Evolutionary conservation across 2,329 filamentous ascomycete species (phyloP), one percentile per base, ranked within the genome.

Genomic region (Cladophialophora exuberans): DNA sequence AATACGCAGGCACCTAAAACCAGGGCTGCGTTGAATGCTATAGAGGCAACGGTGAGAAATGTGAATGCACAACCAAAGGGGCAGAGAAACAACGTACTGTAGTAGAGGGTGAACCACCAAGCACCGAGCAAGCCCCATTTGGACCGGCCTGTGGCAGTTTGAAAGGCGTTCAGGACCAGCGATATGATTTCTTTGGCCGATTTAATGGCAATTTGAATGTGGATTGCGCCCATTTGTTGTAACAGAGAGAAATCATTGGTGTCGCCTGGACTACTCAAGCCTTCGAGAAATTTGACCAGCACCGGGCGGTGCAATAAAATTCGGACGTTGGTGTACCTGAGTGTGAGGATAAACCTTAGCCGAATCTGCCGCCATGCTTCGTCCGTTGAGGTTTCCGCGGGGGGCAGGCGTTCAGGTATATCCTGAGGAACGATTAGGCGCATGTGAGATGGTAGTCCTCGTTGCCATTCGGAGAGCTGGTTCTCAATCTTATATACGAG

Each of bases 281-380:
- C 47, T 3, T 70, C 67, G 4, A 77, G 59, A 26, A 74, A 72
- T 45, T 69, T 70, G 20, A 70, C 70, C 1, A 77, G 65, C 7
- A 76, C 62, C 6, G 72, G 72, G 2, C 75, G 67, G 44, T 77
- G 75, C 1, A 75, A 51, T 2, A 78, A 66, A 4, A 77, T 67
- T 2, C 70, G 69, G 3, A 74, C 59, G 53, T 77, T 75, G 15
- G 70, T 67, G 54, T 73, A 74, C n/a, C 76, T 69, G 13, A 77
- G 53, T 0, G 71, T 71, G 0, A 78, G 64, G 3, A 81, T 39
- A 38, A 51, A 51, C 22, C 47, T 13, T n/a, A 51, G 38, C 4
- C 47, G 47, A 25, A 51, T 26, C 33, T 51, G 47, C 38, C 38
- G 47, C 73, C 6, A 79, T 66, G 2, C 70, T 68, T 33, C 78